Conservation (phyloP, 352 stramenopile genomes). For the Pythium dissimile region DNA sequence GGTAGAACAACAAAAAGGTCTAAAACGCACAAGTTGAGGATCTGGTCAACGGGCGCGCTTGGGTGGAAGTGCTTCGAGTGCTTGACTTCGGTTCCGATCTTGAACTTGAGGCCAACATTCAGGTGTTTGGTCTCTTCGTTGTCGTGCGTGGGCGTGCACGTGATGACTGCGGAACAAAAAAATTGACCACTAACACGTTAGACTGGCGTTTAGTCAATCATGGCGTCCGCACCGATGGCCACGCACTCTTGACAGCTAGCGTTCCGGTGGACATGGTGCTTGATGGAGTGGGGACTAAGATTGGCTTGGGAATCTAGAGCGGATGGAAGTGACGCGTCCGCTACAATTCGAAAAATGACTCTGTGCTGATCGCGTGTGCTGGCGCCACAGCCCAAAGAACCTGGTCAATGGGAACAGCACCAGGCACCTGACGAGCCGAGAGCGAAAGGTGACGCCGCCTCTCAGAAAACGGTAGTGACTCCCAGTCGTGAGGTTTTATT, state of each 20-base stretch:
- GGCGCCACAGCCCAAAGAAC: background rate
- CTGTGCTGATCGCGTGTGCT: background rate
- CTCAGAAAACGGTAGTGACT: conserved; percentile 6
- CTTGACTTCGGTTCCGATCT: conserved; percentile 12
- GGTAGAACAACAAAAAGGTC: background rate
- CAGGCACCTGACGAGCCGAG: conserved; percentile 1
- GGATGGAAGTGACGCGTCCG: conserved; percentile 8
- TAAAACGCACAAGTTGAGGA: conserved; percentile 41
- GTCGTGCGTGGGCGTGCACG: background rate
- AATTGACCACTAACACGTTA: background rate
- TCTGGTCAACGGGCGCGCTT: conserved; percentile 28
- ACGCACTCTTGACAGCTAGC: conserved; percentile 17
- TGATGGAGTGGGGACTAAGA: background rate
- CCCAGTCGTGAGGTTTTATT: conserved; percentile 12
- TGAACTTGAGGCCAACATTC: conserved; percentile 13
- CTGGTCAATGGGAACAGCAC: background rate
- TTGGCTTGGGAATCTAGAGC: background rate
- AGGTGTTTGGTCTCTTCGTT: conserved; percentile 7
- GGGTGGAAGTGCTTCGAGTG: conserved; percentile 12
- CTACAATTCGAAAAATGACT: conserved; percentile 15
- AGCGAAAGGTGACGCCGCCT: conserved; percentile 20
- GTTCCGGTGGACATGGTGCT: conserved; percentile 16
- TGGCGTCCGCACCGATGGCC: background rate
- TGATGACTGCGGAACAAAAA: background rate
- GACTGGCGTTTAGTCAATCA: background rate